Conservation (phyloP, 2,329 filamentous ascomycete species). For the Shiraia bambusicola region DNA sequence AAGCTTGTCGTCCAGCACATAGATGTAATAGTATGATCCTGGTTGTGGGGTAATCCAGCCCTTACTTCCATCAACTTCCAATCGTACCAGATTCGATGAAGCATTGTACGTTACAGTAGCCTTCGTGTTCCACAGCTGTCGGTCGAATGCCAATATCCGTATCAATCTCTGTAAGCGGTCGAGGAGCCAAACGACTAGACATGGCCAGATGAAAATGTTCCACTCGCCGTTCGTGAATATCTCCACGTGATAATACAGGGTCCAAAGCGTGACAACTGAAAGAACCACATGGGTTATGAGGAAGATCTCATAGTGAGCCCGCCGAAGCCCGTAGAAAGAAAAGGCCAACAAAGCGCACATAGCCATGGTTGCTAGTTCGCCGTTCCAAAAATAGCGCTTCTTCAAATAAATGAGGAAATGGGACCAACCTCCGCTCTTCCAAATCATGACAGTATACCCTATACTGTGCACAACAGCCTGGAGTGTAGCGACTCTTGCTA, state of each 20-base stretch:
- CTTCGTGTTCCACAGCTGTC: slow-evolving; percentile 39
- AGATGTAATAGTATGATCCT: slow-evolving; percentile 55
- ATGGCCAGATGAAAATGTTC: slow-evolving; percentile 54
- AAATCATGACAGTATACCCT: slow-evolving; percentile 56
- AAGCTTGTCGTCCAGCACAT: slow-evolving; percentile 47
- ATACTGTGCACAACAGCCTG: slow-evolving; percentile 65
- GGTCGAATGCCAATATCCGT: slow-evolving; percentile 50
- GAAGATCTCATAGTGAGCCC: slow-evolving; percentile 49
- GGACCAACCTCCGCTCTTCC: slow-evolving; percentile 43
- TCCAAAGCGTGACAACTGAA: slow-evolving; percentile 48
- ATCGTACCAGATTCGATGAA: slow-evolving; percentile 48
- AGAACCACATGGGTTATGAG: slow-evolving; percentile 49
- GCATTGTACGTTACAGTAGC: slow-evolving; percentile 49
- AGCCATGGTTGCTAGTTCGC: slow-evolving; percentile 46
- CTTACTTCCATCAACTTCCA: slow-evolving; percentile 48
- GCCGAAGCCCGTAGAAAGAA: slow-evolving; percentile 56
- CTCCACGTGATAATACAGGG: slow-evolving; percentile 57
- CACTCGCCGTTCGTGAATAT: slow-evolving; percentile 53
- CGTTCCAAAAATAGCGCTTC: slow-evolving; percentile 54
- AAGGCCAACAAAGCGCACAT: slow-evolving; percentile 51
- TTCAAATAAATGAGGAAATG: slow-evolving; percentile 42
- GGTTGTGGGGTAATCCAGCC: slow-evolving; percentile 41
- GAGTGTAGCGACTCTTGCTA: slow-evolving; percentile 62
- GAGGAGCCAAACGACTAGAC: slow-evolving; percentile 52
- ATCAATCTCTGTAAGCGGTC: slow-evolving; percentile 52